Evolutionary conservation across 2,329 filamentous ascomycete species (phyloP), one percentile per base, ranked within the genome.

Genomic region (Chaetomium strumarium): DNA sequence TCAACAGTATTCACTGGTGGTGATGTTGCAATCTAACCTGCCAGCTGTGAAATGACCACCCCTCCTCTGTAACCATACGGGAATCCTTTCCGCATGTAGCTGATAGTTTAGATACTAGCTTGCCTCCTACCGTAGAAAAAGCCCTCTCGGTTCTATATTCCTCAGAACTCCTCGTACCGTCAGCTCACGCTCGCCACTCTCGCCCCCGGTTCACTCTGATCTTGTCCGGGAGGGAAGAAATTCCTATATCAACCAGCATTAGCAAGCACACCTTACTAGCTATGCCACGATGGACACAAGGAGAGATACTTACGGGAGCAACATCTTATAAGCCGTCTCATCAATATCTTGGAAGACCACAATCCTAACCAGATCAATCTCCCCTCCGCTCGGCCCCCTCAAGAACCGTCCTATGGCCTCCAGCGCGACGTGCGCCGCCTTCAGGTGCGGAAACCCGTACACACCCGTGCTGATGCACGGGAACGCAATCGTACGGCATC

Each of bases 391-490:
- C 5, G 72, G 61, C 5, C 69, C 65, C 16, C 76, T 73, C 16
- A 85, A 62, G 56, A 81, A 85, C 34, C 70, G 64, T 49, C 77
- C 75, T 10, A 84, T 77, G 1, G 79, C 69, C 31, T 77, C 72
- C 48, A 86, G 76, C 1, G 90, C 93, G 9, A 85, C 77, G n/a
- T 75, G 67, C 0, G 90, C 89, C 1, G 92, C 93, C 39, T 84
- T 78, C 1, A 65, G 58, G 61, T 81, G 87, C 0, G 92, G 92
- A 66, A 95, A 97, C 1, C 89, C 89, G 65, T 96, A 97, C 1
- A 96, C 68, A 0, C 92, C 93, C 1, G 92, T 96, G 64, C 90
- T 95, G 55, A 97, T 78, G 19, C 83, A 85, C 38, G 85, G 83
- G 62, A 99, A 96, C 0, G 89, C 93, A 50, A 97, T 77, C 41